These are phyloP conservation scores for Syncephalastrum monosporum DNA, from an alignment of 371 early-diverging fungal genomes.

Conservation along the genomic window DNA sequence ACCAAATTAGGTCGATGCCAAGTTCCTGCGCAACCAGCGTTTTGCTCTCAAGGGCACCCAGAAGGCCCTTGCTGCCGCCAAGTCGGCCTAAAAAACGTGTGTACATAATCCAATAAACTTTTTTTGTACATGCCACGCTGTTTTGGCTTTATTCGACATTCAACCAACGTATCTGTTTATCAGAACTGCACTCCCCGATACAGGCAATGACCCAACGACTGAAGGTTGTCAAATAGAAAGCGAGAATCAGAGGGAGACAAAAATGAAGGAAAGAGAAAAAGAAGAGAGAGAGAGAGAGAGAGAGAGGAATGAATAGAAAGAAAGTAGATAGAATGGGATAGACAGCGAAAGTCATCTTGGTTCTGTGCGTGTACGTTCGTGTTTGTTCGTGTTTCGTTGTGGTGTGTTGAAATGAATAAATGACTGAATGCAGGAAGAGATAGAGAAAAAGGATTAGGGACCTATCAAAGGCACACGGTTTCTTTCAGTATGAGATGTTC, in stretches of 20 bases:
- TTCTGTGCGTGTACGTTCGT: no score
- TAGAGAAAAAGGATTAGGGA: background rate
- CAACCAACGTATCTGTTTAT: background rate
- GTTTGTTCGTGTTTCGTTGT: no score
- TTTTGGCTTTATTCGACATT: constrained; percentile 10
- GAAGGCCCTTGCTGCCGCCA: constrained; percentile 33
- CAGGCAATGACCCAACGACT: no score
- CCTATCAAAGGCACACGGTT: background rate
- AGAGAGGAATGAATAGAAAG: background rate
- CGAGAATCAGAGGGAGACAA: no score
- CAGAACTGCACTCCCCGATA: no score
- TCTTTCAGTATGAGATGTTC: constrained; percentile 18
- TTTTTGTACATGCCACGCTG: constrained; percentile 8
- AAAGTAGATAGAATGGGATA: background rate
- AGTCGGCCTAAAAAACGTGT: constrained; percentile 12
- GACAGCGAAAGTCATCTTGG: background rate
- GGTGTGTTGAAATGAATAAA: no score
- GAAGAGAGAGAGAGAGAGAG: constrained; percentile 5
- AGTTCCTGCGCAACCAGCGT: constrained; percentile 98
- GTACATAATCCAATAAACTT: no score
- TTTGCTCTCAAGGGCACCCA: constrained; percentile 85
- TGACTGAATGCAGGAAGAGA: no score
- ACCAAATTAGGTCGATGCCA: constrained; percentile 77
- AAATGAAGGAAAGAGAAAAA: background rate
- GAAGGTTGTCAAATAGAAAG: no score